Percentiles rank a stretch among this genome's conserved stretches.
phyloP scores from a whole-genome alignment of 2,329 filamentous ascomycete species.

The Diaporthe humulicola region DNA sequence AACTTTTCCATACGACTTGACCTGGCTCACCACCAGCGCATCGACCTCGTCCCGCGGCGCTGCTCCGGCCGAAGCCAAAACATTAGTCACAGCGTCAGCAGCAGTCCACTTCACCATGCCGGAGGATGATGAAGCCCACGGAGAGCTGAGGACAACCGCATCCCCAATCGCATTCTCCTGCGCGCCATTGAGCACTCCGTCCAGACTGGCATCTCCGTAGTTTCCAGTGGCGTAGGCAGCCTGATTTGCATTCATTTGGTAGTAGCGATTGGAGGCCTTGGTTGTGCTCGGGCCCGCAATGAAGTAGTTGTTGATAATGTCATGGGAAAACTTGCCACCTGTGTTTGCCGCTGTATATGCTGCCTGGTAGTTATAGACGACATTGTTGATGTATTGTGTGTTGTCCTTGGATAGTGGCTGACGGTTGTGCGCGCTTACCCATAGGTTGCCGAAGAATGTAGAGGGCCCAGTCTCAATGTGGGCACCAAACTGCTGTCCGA shows the following conservation, averaged over 20 bases:
- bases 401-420: conserved; percentile 61
- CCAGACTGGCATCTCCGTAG: conserved; percentile 51
- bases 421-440: conserved; percentile 61
- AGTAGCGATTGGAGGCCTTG: conserved; percentile 54
- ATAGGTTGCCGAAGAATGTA: conserved; percentile 58
- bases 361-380: conserved; percentile 60
- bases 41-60: conserved; percentile 48
- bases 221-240: conserved; percentile 57
- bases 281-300: conserved; percentile 57
- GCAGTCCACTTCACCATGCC: conserved; percentile 48
- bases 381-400: conserved; percentile 59
- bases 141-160: conserved; percentile 36
- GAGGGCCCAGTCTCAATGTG: conserved; percentile 57
- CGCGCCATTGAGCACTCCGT: conserved; percentile 41
- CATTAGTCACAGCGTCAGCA: conserved; percentile 50
- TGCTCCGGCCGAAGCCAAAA: conserved; percentile 54
- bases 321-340: conserved; percentile 43
- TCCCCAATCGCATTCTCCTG: conserved; percentile 38
- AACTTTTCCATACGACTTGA: conserved; percentile 42
- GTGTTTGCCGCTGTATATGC: conserved; percentile 49
- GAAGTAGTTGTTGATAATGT: conserved; percentile 61
- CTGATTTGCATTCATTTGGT: conserved; percentile 57
- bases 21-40: conserved; percentile 44
- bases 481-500: conserved; percentile 58
- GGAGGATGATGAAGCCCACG: conserved; percentile 43